Base-by-base conservation (phyloP, 371 early-diverging fungal genomes). In the Mucor plumbeus region DNA sequence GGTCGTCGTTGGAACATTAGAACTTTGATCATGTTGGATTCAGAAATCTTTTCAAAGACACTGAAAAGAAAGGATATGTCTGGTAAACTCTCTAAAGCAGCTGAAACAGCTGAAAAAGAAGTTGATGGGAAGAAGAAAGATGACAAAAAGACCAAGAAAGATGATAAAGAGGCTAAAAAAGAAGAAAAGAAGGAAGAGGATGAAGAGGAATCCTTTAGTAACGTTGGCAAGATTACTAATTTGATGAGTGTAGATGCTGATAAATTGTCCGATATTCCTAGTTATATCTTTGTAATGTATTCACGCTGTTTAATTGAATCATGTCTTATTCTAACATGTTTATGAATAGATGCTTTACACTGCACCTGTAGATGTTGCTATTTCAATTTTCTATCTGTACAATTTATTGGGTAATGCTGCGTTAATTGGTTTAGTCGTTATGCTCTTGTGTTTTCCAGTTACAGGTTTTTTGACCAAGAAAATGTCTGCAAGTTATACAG, bases 161-260 rank as follows among this genome's bases (percentile, higher is more conserved):
- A 69, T 0, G 63, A 48, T 21, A 41, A 59, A 17, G 58, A 54
- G n/a, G 50, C 50, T 11, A 60, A 63, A 47, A 48, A 63, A 13
- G 40, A 69, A 13, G 61, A 72, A 7, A 61, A 71, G 1, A 61
- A 68, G 7, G 17, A 40, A 4, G 35, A 67, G n/a, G 66, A 74
- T 4, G 65, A 74, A 6, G 66, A 67, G 8, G 43, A 60, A 4
- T 64, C 64, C 5, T 72, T 76, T 35, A 71, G 73, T 35, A 76
- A 71, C 39, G 68, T 74, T 1, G 95, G 95, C 7, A 92, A 91
- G 73, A 92, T 94, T 64, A 90, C 89, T 17, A 93, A 95, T 69
- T 68, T 95, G 65, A 91, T 92, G 91, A 83, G 88, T 41, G 89
- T 92, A 5, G 94, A 95, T 74, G 89, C 92, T 5, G 79, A 87